Percentiles rank a stretch among this genome's conserved stretches.
Conservation (phyloP, 1,139 yeast species). For the Yamadazyma diddensiae region DNA sequence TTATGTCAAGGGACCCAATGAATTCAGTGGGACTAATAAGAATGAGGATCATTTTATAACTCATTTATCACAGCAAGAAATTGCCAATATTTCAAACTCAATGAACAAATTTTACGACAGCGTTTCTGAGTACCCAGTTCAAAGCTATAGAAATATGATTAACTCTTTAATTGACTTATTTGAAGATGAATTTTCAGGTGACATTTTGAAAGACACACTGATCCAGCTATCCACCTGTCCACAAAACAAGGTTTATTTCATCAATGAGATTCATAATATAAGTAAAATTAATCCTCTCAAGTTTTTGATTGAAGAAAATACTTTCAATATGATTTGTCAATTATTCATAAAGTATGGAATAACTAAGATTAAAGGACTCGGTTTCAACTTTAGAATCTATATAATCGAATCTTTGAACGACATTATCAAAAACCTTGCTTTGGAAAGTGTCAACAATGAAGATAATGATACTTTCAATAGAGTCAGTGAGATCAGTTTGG, state of each 20-base stretch:
- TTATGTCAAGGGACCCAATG: constrained; percentile 61
- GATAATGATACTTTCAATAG: constrained; percentile 16
- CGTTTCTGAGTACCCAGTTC: constrained; percentile 49
- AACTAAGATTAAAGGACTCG: constrained; percentile 17
- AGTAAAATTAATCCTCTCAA: constrained; percentile 49
- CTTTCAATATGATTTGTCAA: constrained; percentile 46
- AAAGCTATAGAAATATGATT: constrained; percentile 47
- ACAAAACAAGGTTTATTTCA: constrained; percentile 40
- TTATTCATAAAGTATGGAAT: constrained; percentile 40
- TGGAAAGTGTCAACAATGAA: constrained; percentile 31
- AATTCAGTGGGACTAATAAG: constrained; percentile 24
- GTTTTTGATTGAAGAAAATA: constrained; percentile 39
- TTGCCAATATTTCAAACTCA: constrained; percentile 52
- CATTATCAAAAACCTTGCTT: constrained; percentile 46
- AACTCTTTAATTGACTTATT: constrained; percentile 40
- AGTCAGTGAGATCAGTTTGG: constrained; percentile 20
- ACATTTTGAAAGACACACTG: neutral
- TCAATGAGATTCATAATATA: constrained; percentile 41
- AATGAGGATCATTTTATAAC: constrained; percentile 22
- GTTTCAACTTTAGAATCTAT: constrained; percentile 10
- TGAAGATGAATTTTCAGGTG: constrained; percentile 7
- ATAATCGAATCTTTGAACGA: constrained; percentile 46
- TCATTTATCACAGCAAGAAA: constrained; percentile 40
- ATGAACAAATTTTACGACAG: constrained; percentile 61
- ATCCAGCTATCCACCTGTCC: constrained; percentile 23